Evolutionary conservation across 2,329 filamentous ascomycete species (phyloP), one percentile per base, ranked within the genome.

Genomic region (Aspergillus udagawae): DNA sequence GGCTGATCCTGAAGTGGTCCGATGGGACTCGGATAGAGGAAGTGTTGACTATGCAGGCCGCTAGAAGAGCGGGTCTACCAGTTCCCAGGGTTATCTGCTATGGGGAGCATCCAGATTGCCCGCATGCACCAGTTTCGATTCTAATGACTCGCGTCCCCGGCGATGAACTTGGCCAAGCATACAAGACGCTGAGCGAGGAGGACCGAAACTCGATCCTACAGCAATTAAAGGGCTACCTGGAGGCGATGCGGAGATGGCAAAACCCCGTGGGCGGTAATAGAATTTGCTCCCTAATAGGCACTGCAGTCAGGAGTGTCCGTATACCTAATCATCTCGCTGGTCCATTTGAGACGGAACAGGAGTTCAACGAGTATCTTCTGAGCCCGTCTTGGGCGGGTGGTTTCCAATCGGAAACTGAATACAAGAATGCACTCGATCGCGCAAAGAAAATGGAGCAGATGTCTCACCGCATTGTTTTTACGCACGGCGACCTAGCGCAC

Each of bases 71-170:
- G 32, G 69, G 67, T 29, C 60, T 74, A 8, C 70, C 70, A 49
- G 65, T 67, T 28, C 71, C 70, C 10, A 65, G 62, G 54, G 69
- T 75, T 20, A 65, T 74, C 21, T 67, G 63, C 54, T 73, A 70
- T 57, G 67, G 71, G 28, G 70, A 73, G 8, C 70, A 74, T 60
- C 64, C 67, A 29, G 59, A 70, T 56, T 65, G 58, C 20, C 66
- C 67, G 12, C 62, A 70, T 60, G 66, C 66, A 21, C 67, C 67
- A 17, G 51, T 74, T 29, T 74, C 73, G 27, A 75, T 75, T 54
- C 55, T 74, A 2, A 75, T 77, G 70, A 77, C 73, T 56, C 68
- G 72, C 38, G 54, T 74, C 55, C 70, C 70, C 50, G 71, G 73
- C 17, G 58, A 64, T 52, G 70, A 73, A 57, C 28, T 75, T 21